Percentiles rank a stretch among this genome's conserved stretches.
phyloP scores from a whole-genome alignment of 2,329 filamentous ascomycete species.

The Laburnicola sp. region DNA sequence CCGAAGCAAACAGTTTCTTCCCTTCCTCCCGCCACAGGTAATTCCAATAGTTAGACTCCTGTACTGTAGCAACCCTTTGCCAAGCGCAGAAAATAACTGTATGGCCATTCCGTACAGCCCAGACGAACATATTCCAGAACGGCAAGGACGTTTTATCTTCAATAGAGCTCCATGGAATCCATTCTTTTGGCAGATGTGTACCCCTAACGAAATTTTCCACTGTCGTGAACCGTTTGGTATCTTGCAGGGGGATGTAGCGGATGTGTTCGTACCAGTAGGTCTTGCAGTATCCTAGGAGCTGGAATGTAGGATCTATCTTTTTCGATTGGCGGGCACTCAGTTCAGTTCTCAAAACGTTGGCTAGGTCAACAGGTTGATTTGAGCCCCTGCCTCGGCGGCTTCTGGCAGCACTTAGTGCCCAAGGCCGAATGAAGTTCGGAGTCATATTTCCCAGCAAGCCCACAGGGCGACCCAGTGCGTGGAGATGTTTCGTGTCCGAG shows the following conservation, averaged over 20 bases:
- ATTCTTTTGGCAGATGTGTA: slow-evolving; percentile 17
- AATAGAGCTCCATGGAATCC: slow-evolving; percentile 21
- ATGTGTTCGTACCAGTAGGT: slow-evolving; percentile 18
- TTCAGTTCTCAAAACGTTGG: slow-evolving; percentile 17
- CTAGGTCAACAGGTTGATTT: slow-evolving; percentile 15
- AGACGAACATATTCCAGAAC: slow-evolving; percentile 22
- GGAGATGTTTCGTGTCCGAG: slow-evolving; percentile 17
- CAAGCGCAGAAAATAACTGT: slow-evolving; percentile 18
- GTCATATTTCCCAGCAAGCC: slow-evolving; percentile 6
- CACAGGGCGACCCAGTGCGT: slow-evolving; percentile 8
- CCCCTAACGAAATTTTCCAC: slow-evolving; percentile 17
- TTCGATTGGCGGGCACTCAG: slow-evolving; percentile 15
- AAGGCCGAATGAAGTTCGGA: slow-evolving; percentile 13
- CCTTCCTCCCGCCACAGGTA: slow-evolving; percentile 20
- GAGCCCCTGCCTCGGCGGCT: slow-evolving; percentile 10
- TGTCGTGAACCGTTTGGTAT: slow-evolving; percentile 7
- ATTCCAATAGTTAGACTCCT: slow-evolving; percentile 19
- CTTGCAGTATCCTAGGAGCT: slow-evolving; percentile 21
- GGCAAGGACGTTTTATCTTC: slow-evolving; percentile 14
- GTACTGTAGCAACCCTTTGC: slow-evolving; percentile 11
- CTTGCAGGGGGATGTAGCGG: slow-evolving; percentile 16
- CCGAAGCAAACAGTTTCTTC: slow-evolving; percentile 18
- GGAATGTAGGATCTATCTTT: slow-evolving; percentile 17
- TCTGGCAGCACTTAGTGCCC: slow-evolving; percentile 7
- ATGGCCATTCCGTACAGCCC: slow-evolving; percentile 20